A percentile compares a stretch with the other conserved stretches of the same genome.
phyloP scores from a whole-genome alignment of 768 basidiomycete species.

The Termitomyces sp. region DNA sequence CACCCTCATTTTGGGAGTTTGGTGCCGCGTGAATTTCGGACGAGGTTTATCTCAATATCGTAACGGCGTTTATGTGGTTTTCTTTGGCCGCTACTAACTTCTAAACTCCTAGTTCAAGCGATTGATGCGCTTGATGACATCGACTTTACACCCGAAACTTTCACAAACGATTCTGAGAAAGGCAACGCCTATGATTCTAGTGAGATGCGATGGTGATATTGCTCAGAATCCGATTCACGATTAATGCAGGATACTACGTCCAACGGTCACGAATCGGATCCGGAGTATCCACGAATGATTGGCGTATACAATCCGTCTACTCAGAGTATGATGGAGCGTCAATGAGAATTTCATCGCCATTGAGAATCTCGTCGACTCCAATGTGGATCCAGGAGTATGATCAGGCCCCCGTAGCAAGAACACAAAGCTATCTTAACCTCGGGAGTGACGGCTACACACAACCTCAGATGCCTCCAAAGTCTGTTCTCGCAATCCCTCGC shows the following conservation, averaged over 20 bases:
- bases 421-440: neutral
- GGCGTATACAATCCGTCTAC: constrained; percentile 13
- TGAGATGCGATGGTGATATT: neutral
- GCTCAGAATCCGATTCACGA: constrained; percentile 4
- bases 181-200: constrained; percentile 8
- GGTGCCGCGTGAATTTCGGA: constrained; percentile 54
- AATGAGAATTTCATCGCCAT: too few relatives aligned
- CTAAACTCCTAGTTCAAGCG: constrained; percentile 30
- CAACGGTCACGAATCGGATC: constrained; percentile 10
- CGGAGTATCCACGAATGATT: neutral
- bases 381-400: constrained; percentile 11
- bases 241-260: neutral
- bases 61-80: constrained; percentile 15
- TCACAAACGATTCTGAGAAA: constrained; percentile 26
- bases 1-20: constrained; percentile 38
- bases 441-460: neutral
- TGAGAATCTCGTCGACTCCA: constrained; percentile 16
- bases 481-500: neutral
- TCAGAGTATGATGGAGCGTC: constrained; percentile 6
- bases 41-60: constrained; percentile 51
- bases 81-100: neutral
- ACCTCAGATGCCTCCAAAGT: neutral
- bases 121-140: constrained; percentile 35
- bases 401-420: neutral
- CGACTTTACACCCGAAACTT: constrained; percentile 41